A percentile compares a stretch with the other conserved stretches of the same genome.
Conservation (phyloP, 2,329 filamentous ascomycete species). For the Botrytis cinerea region DNA sequence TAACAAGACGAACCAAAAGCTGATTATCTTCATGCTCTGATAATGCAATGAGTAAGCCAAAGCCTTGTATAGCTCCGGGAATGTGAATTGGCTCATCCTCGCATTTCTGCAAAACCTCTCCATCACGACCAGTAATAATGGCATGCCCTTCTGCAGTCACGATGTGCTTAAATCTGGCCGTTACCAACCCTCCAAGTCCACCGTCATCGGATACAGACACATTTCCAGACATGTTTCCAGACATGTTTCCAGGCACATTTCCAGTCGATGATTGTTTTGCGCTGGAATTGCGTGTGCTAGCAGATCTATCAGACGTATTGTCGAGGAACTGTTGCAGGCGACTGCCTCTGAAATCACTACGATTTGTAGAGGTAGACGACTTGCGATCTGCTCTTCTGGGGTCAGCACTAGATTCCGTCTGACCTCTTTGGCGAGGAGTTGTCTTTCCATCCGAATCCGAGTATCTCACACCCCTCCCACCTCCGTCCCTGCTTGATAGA, state of each 20-base stretch:
- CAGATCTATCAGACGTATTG: slow-evolving; percentile 36
- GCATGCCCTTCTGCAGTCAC: slow-evolving; percentile 77
- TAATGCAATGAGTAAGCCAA: slow-evolving; percentile 75
- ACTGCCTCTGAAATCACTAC: slow-evolving; percentile 27
- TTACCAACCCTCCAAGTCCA: slow-evolving; percentile 50
- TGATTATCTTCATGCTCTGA: slow-evolving; percentile 69
- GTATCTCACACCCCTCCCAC: background rate
- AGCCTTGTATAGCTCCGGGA: slow-evolving; percentile 59
- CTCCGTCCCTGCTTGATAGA: slow-evolving; percentile 12
- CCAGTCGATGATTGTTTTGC: slow-evolving; percentile 16
- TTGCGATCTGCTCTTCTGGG: slow-evolving; percentile 25
- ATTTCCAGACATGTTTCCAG: background rate
- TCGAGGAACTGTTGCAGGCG: slow-evolving; percentile 37
- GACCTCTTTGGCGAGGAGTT: slow-evolving; percentile 6
- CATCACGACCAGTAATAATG: slow-evolving; percentile 77
- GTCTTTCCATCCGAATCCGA: slow-evolving; percentile 16
- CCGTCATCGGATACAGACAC: slow-evolving; percentile 24
- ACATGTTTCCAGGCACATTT: background rate
- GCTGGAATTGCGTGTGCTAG: slow-evolving; percentile 22
- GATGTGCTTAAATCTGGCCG: slow-evolving; percentile 76
- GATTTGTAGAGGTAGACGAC: slow-evolving; percentile 24
- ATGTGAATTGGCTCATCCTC: slow-evolving; percentile 92
- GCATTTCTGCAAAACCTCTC: slow-evolving; percentile 71
- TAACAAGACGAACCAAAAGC: slow-evolving; percentile 71
- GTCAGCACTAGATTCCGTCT: background rate